Evolutionary conservation across 2,329 filamentous ascomycete species (phyloP).

Genomic region (Fusarium coffeatum): DNA sequence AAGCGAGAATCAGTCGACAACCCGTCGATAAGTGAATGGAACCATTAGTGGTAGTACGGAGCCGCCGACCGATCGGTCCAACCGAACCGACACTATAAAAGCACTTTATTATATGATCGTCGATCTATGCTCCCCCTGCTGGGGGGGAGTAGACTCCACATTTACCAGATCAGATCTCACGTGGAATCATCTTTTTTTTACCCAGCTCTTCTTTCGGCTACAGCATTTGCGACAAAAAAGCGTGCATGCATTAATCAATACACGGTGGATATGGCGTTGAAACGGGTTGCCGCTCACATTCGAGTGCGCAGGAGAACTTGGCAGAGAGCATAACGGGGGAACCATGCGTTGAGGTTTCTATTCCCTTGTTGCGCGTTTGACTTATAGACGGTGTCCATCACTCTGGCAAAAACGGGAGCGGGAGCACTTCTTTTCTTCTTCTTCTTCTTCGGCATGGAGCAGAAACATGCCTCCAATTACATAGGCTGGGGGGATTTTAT

Average conservation of each 20-base stretch:
- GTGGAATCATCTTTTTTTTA: constrained; percentile 8
- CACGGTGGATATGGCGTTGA: constrained; percentile 36
- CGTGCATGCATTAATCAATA: constrained; percentile 32
- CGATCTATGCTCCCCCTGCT: constrained; percentile 5
- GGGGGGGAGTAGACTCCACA: not conserved
- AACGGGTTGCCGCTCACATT: constrained; percentile 15
- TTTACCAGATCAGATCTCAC: constrained; percentile 3
- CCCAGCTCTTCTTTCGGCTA: constrained; percentile 7
- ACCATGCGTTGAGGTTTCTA: not conserved
- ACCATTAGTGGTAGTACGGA: not conserved
- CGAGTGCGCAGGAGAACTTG: constrained; percentile 1
- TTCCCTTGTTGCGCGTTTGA: constrained; percentile 1
- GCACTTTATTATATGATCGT: constrained; percentile 8
- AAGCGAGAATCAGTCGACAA: constrained; percentile 48
- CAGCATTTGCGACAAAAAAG: constrained; percentile 32
- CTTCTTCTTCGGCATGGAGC: constrained; percentile 11
- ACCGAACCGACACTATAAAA: constrained; percentile 15
- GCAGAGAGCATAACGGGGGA: constrained; percentile 10
- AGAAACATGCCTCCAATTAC: constrained; percentile 6
- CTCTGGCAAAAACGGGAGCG: constrained; percentile 17
- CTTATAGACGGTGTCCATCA: constrained; percentile 36
- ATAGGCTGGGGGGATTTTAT: constrained; percentile 10
- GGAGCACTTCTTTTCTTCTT: not conserved
- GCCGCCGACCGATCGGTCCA: constrained; percentile 9
- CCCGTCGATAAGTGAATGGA: constrained; percentile 29